These are phyloP conservation scores for Fomes fomentarius DNA, from an alignment of 1,284 basidiomycete species.

Conservation along the genomic window DNA sequence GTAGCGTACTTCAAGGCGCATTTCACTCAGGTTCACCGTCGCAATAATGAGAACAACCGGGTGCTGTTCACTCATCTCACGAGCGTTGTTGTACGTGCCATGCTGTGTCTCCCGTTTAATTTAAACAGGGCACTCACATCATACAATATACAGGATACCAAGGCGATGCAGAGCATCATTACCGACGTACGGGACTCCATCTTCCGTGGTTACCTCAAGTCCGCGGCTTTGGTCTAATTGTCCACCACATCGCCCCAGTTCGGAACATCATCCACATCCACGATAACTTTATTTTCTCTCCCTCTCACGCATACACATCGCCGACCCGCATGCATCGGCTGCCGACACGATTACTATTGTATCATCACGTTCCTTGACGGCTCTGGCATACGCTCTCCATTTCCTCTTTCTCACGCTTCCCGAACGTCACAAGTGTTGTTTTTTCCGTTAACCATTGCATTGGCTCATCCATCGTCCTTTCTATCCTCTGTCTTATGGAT, in stretches of 20 bases:
- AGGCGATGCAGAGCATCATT: constrained; percentile 80
- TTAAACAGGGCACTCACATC: background rate
- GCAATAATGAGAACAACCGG: constrained; percentile 76
- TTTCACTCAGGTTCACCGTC: constrained; percentile 78
- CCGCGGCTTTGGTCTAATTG: constrained; percentile 36
- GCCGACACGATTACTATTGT: constrained; percentile 15
- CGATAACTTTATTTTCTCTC: constrained; percentile 23
- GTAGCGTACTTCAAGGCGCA: constrained; percentile 84
- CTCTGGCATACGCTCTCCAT: constrained; percentile 8
- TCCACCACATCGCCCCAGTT: background rate
- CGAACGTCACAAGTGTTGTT: constrained; percentile 3
- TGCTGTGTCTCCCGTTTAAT: background rate
- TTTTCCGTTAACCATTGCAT: constrained; percentile 7
- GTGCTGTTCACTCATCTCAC: constrained; percentile 81
- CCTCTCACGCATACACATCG: background rate
- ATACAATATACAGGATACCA: constrained; percentile 79
- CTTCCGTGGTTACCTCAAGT: constrained; percentile 39
- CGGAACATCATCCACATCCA: background rate
- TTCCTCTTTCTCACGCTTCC: background rate
- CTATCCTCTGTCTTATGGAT: constrained; percentile 5
- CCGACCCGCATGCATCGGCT: constrained; percentile 11
- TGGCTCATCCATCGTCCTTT: constrained; percentile 6
- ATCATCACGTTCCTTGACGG: constrained; percentile 17
- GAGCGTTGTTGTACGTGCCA: constrained; percentile 67
- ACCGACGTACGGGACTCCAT: constrained; percentile 56